Percentiles rank a stretch among this genome's conserved stretches.
phyloP scores from a whole-genome alignment of 176 grass and related monocot genomes.

The Oryza nivara region DNA sequence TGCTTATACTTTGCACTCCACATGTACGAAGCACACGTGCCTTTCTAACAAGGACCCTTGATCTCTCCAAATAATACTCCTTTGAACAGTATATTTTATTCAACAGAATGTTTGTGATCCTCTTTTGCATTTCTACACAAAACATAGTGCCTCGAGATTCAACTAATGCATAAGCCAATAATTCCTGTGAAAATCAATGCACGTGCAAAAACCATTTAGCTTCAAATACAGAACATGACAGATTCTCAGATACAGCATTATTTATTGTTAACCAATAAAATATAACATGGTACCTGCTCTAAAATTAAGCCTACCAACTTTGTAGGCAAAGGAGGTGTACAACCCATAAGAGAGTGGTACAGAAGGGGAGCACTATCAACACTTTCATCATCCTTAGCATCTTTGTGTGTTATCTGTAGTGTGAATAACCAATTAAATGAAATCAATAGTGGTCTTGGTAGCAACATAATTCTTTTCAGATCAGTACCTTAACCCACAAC shows the following conservation, averaged over 20 bases:
- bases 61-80: slow-evolving; percentile 63
- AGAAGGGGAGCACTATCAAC: slow-evolving; percentile 60
- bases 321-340: slow-evolving; percentile 45
- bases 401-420: slow-evolving; percentile 58
- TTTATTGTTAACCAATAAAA: slow-evolving; percentile 32
- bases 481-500: slow-evolving; percentile 83
- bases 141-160: slow-evolving; percentile 49
- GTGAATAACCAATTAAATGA: slow-evolving; percentile 33
- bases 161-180: slow-evolving; percentile 57
- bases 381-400: slow-evolving; percentile 44
- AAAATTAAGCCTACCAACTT: slow-evolving; percentile 70
- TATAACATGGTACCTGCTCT: slow-evolving; percentile 63
- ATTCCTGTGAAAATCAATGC: slow-evolving; percentile 60
- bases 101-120: slow-evolving; percentile 70
- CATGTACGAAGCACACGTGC: slow-evolving; percentile 56
- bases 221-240: slow-evolving; percentile 22
- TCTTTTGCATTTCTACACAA: slow-evolving; percentile 68
- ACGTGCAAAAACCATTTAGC: slow-evolving; percentile 3
- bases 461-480: neutral
- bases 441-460: slow-evolving; percentile 19
- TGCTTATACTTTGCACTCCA: slow-evolving; percentile 57
- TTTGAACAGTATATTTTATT: slow-evolving; percentile 68
- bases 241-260: neutral
- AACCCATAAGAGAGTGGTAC: slow-evolving; percentile 49
- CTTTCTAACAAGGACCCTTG: slow-evolving; percentile 74